These are phyloP conservation scores for Phaseolus coccineus DNA, from an alignment of 331 rosid genomes.

Conservation along the genomic window DNA sequence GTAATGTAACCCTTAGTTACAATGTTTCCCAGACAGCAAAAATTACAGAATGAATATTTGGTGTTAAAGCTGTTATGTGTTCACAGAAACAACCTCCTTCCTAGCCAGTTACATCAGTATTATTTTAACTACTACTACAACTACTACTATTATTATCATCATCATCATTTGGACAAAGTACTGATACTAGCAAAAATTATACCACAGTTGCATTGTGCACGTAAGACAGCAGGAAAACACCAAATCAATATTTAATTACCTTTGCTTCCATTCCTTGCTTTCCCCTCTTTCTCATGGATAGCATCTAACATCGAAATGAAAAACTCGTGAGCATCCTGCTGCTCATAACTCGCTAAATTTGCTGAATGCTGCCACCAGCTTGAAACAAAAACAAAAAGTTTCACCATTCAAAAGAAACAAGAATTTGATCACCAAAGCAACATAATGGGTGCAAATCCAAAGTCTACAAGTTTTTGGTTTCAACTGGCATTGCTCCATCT, in stretches of 20 bases:
- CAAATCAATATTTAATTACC: constrained; percentile 55
- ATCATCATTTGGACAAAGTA: neutral
- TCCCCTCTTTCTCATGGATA: constrained; percentile 82
- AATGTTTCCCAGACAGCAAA: constrained; percentile 19
- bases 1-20: neutral
- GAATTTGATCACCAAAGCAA: constrained; percentile 47
- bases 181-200: constrained; percentile 1
- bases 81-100: constrained; percentile 16
- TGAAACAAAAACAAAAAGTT: constrained; percentile 61
- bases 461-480: constrained; percentile 27
- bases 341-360: constrained; percentile 91
- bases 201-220: constrained; percentile 10
- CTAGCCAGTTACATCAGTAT: neutral
- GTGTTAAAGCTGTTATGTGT: constrained; percentile 26
- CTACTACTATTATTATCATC: too few species aligned
- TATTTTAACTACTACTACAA: neutral
- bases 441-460: constrained; percentile 42
- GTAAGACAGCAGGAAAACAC: constrained; percentile 14
- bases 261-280: constrained; percentile 62
- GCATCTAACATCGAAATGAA: constrained; percentile 94
- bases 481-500: constrained; percentile 38
- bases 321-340: constrained; percentile 98
- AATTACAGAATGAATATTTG: neutral
- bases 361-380: constrained; percentile 99
- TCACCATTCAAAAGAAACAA: constrained; percentile 47